Evolutionary conservation across 306 rosid genomes (phyloP), one percentile per base, ranked within the genome.

Genomic region (Nissolia schottii): DNA sequence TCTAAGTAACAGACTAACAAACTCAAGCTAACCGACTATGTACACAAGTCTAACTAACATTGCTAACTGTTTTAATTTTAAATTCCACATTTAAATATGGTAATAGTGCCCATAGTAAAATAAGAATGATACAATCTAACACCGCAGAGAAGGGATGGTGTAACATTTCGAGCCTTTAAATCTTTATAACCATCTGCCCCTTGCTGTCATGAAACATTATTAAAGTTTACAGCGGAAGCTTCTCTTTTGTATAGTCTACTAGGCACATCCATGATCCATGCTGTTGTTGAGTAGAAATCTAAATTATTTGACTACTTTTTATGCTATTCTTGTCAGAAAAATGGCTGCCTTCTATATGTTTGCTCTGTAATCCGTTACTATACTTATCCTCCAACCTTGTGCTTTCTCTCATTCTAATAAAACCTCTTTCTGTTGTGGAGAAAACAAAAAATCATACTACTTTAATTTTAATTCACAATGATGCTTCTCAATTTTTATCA

Each of bases 401-500:
- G 1, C 38, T 32, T 32, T 32, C 11, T 32, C 8, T 32, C 11
- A 2, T 5, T 32, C 8, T 32, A 7, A 32, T 32, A 32, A 32
- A 32, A 5, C 8, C 11, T 32, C 38, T 32, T 32, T 32, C 38
- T 32, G 54, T n/a, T 20, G n/a, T 6, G 14, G 7, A 54, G 27
- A 38, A 23, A 1, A 20, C n/a, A n/a, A n/a, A n/a, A n/a, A n/a
- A n/a, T n/a, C n/a, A n/a, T n/a, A n/a, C n/a, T n/a, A n/a, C n/a
- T 63, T 61, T 67, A 27, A 40, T 54, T 23, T n/a, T 67, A 59
- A 35, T 5, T 5, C 41, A 32, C 34, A 5, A 51, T 62, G 75
- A 12, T 28, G 63, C 50, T 64, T 64, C 38, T 37, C 14, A 40
- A 16, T 49, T 74, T n/a, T 79, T 71, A 43, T 60, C 71, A 15